Base-by-base conservation (phyloP, 352 stramenopile species). In the Phytophthora crassamura region DNA sequence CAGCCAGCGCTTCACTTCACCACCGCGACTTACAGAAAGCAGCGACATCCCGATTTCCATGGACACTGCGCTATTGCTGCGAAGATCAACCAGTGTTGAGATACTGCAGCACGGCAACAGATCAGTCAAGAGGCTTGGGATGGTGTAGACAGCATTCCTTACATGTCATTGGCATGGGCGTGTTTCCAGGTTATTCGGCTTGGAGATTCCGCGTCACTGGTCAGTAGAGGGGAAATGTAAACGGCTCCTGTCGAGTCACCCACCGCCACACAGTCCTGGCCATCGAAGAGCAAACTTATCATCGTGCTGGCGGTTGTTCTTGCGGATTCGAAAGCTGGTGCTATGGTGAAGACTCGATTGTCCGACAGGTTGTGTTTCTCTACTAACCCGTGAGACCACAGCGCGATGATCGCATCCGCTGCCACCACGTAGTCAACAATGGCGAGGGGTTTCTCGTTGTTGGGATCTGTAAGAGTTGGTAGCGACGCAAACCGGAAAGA, bases 1-100 rank as follows among this genome's bases (percentile, higher is more conserved):
- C 10, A 34, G 38, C 77, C 77, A 89, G 6, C 68, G 16, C 53
- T 89, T 87, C 4, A 87, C 71, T 40, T 89, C 77, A 43, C 80
- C 80, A 41, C 64, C 58, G 36, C 38, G 57, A 48, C 64, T 65
- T 28, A 84, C 51, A 14, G 75, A 81, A n/a, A 77, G 50, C 50
- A 82, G 55, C 12, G 60, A 47, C 33, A 52, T 36, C 4, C 56
- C 42, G 3, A 11, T 12, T 43, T 45, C 36, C 5, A 10, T 15
- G 3, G 25, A 22, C 20, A 18, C 6, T 47, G 20, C 15, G 25
- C n/a, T 39, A 32, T 25, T 36, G 7, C 56, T 70, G 18, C 15
- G 9, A 50, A 68, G 22, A 33, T 72, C 47, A 33, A 71, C 35
- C 43, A 75, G 20, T 36, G 45, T 32, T 5, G 62, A 47, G 7